phyloP scores from a whole-genome alignment of 306 rosid species.

The Trichosanthes cucumerina region DNA sequence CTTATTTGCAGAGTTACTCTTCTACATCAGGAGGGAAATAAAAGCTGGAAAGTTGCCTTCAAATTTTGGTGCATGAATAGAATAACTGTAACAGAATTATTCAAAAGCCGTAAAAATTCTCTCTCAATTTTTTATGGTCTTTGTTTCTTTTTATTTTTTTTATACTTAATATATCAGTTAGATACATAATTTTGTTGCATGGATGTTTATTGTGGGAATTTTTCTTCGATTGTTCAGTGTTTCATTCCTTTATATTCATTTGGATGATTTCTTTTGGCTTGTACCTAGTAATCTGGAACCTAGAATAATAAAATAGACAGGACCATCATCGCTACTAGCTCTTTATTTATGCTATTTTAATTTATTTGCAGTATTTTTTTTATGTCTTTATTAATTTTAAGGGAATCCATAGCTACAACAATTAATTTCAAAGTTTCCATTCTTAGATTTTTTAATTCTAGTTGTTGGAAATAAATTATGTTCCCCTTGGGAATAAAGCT shows the following conservation, averaged over 20 bases:
- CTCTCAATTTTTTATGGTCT: neutral
- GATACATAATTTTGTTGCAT: neutral
- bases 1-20: slow-evolving; percentile 56
- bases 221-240: no score
- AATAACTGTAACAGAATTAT: slow-evolving; percentile 65
- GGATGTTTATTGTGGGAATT: no score
- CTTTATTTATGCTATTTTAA: neutral
- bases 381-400: neutral
- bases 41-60: slow-evolving; percentile 71
- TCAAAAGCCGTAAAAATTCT: slow-evolving; percentile 56
- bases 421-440: neutral
- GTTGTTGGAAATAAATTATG: neutral
- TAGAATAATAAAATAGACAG: neutral
- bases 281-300: neutral
- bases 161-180: neutral
- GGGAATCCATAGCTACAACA: neutral
- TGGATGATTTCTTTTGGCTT: slow-evolving; percentile 1
- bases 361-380: neutral
- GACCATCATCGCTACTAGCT: neutral
- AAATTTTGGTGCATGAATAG: slow-evolving; percentile 65
- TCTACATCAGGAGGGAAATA: slow-evolving; percentile 52
- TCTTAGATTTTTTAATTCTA: neutral
- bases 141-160: no score
- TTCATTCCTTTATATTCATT: neutral
- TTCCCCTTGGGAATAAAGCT: neutral